Evolutionary conservation across 2,329 filamentous ascomycete genomes (phyloP).

Genomic region (Coniochaeta sp.): DNA sequence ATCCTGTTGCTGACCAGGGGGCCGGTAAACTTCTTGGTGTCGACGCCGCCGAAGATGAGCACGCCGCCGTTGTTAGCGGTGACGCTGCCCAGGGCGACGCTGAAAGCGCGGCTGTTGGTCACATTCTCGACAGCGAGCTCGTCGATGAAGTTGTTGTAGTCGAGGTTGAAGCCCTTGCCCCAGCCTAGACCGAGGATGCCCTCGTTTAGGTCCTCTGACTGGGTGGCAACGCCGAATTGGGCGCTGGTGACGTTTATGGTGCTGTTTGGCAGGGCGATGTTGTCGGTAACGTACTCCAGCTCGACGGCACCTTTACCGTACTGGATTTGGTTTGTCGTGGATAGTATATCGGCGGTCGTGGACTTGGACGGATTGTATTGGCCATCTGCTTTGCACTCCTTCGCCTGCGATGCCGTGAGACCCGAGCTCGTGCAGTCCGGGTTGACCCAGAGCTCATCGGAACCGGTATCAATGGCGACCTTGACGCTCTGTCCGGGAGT

Average conservation of each 20-base stretch:
- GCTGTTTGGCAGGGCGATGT: conserved; percentile 32
- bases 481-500: neutral
- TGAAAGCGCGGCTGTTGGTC: conserved; percentile 56
- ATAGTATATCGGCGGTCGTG: neutral
- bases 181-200: conserved; percentile 73
- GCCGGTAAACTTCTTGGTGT: conserved; percentile 57
- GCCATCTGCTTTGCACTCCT: neutral
- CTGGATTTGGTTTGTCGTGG: neutral
- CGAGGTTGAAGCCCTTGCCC: conserved; percentile 35
- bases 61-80: conserved; percentile 49
- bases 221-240: conserved; percentile 58
- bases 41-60: conserved; percentile 60
- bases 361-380: neutral
- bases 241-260: conserved; percentile 37
- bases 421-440: neutral
- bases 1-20: conserved; percentile 26
- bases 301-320: neutral
- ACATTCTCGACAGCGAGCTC: conserved; percentile 40
- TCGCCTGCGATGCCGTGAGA: neutral
- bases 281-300: conserved; percentile 33
- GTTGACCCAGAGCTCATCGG: conserved; percentile 2
- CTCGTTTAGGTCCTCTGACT: conserved; percentile 36
- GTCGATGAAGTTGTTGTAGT: conserved; percentile 45
- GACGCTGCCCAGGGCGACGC: conserved; percentile 56
- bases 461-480: conserved; percentile 2